Evolutionary conservation across 2,329 filamentous ascomycete species (phyloP), one percentile per base, ranked within the genome.

Genomic region (Microdochium paspali): DNA sequence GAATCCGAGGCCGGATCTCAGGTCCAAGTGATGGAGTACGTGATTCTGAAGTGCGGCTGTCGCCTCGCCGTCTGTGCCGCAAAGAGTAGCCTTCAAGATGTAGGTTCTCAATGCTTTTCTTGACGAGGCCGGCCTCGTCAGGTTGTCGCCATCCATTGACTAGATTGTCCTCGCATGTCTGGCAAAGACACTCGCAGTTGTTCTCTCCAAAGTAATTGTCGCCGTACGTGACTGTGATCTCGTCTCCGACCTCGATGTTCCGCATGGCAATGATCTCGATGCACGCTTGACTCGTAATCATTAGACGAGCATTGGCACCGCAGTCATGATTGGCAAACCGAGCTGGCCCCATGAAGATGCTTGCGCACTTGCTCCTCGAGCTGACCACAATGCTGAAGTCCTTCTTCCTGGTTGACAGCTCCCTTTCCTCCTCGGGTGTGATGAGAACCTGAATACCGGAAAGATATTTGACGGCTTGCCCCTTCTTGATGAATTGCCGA

Each of bases 291-390:
- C 90, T 88, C 30, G 82, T 85, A 30, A 89, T 96, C 56, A 87
- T 84, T 42, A 98, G 77, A 60, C 84, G 80, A 9, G 90, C 90
- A 69, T 97, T 98, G 26, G 93, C 89, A 55, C 86, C 79, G 68
- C 93, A 98, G 65, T 98, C 93, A 66, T 98, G 93, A 61, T 98
- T 98, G 24, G 93, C 90, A 64, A 98, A 97, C 45, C 93, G 83
- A 28, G 93, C 93, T 7, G 93, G 94, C 0, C 93, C 93, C 62
- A 98, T 83, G 62, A 98, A 97, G 39, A 98, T 72, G 46, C 88
- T 95, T 25, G 90, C 86, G 51, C 85, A 85, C 67, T 95, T 96
- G 67, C 87, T 91, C 49, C 93, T 79, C 54, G 89, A 91, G 52
- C 90, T 95, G 60, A 96, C 87, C 26, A 98, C 90, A 53, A 98